Evolutionary conservation across 176 grass and related monocot genomes (phyloP).

Genomic region (Elaeis guineensis): DNA sequence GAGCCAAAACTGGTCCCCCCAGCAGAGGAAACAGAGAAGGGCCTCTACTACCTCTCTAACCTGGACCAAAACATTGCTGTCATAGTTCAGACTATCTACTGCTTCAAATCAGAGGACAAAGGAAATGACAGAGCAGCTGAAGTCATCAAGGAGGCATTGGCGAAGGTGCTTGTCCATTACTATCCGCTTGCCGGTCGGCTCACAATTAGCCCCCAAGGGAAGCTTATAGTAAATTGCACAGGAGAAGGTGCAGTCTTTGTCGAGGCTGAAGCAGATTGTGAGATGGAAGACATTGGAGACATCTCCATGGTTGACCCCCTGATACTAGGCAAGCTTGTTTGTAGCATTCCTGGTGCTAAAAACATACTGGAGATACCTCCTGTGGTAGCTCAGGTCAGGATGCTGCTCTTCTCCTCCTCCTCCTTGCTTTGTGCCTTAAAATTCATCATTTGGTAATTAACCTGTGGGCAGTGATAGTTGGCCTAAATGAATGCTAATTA

Average conservation of each 20-base stretch:
- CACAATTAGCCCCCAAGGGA: conserved; percentile 63
- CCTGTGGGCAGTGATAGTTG: no score
- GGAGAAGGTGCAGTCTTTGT: conserved; percentile 70
- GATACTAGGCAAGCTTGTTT: conserved; percentile 77
- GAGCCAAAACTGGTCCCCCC: conserved; percentile 48
- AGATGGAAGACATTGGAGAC: conserved; percentile 54
- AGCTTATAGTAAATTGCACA: conserved; percentile 70
- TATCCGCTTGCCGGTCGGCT: conserved; percentile 82
- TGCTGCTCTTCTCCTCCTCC: no score
- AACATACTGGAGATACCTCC: conserved; percentile 93
- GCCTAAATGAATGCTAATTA: no score
- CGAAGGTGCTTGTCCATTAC: conserved; percentile 74
- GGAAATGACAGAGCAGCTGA: conserved; percentile 19
- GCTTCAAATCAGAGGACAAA: conserved; percentile 42
- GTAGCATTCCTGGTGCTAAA: conserved; percentile 69
- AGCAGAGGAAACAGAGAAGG: conserved; percentile 44
- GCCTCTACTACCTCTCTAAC: conserved; percentile 88
- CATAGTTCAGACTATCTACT: conserved; percentile 79
- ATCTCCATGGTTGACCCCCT: conserved; percentile 56
- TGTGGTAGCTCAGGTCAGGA: conserved; percentile 67
- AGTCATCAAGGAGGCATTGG: conserved; percentile 53
- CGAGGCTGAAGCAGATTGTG: conserved; percentile 71
- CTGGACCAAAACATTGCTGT: conserved; percentile 95
- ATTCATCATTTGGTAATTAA: no score
- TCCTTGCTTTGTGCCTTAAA: no score